Base-by-base conservation (phyloP, 1,139 yeast species). In the Blastobotrys illinoisensis region DNA sequence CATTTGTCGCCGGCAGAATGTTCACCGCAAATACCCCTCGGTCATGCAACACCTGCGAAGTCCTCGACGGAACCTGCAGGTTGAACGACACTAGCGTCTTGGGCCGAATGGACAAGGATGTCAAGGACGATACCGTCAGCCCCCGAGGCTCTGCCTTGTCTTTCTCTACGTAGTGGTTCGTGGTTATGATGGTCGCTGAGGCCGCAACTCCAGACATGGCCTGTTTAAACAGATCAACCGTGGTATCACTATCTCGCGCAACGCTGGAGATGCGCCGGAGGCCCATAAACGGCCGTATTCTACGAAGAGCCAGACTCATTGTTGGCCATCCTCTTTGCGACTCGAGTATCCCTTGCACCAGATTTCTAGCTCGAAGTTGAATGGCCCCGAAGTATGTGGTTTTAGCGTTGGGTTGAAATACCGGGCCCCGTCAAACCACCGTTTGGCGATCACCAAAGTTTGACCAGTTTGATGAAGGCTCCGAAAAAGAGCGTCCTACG, bases 41-140 rank as follows among this genome's bases (percentile, higher is more conserved):
- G 9, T 75, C 71, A 63, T 86, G 90, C 48, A 90, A 71, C 19
- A 81, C 75, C 13, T 74, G 73, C 0, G 95, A 83, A 0, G 97
- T 89, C 50, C 84, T 79, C 5, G 96, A 86, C 0, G 97, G 97
- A 24, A 84, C 72, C 70, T 88, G 95, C 52, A 90, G 74, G 66
- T 89, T 90, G 71, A 90, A 89, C 64, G 87, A 93, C 1, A 90
- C 67, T 54, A 88, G 69, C 1, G 96, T 95, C 13, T 73, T 73
- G 0, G 97, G 97, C 52, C 78, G 75, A 32, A 88, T 79, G 1
- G 95, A 82, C 13, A 90, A 71, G 1, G 96, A 88, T 16, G 88
- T 80, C 45, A 88, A 88, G 0, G 96, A 87, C 1, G 95, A 85
- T 2, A 90, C 72, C 0, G 97, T 88, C 76, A 88, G 82, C 0